Evolutionary conservation across 1,284 basidiomycete species (phyloP), one percentile per base, ranked within the genome.

Genomic region (Tilletiopsis washingtonensis): DNA sequence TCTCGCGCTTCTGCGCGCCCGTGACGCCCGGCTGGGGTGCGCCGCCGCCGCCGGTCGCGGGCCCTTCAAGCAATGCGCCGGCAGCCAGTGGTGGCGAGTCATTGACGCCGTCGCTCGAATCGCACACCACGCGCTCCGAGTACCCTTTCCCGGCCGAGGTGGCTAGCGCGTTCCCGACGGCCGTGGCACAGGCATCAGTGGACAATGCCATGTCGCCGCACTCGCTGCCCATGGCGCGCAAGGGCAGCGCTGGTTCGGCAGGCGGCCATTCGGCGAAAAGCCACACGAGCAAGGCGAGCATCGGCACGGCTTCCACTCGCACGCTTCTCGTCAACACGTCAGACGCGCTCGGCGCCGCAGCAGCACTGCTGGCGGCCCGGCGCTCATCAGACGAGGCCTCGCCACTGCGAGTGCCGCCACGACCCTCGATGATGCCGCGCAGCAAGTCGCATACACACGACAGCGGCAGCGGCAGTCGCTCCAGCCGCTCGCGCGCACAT

Each of bases 1-100:
- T 69, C 17, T 59, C 59, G 36, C 42, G 52, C 20, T 66, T 57
- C 34, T 51, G 60, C 4, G 60, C 61, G 11, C 32, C 62, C 4
- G 21, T 29, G 24, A 46, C 12, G 12, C n/a, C n/a, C n/a, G n/a
- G n/a, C n/a, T n/a, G n/a, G n/a, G n/a, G n/a, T n/a, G 36, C 19
- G 27, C 15, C 38, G 34, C 12, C 7, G 39, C 14, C 9, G 43
- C 4, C n/a, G 20, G 27, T 29, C 39, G 9, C 40, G 47, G 5
- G 21, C 40, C 17, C 27, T 32, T 17, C 36, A 39, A 6, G 6
- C 23, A n/a, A 37, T 19, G 43, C 40, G 23, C 17, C 36, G 19
- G 11, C 32, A 21, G 17, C 21, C 44, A 7, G 15, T 21, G 4
- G 17, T n/a, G 11, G 12, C 24, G 19, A 11, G 21, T 12, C 20